Percentiles rank a stretch among this genome's conserved stretches.
These are phyloP conservation scores for Arabidopsis lyrata DNA, from an alignment of 441 rosid species.

Conservation along the genomic window DNA sequence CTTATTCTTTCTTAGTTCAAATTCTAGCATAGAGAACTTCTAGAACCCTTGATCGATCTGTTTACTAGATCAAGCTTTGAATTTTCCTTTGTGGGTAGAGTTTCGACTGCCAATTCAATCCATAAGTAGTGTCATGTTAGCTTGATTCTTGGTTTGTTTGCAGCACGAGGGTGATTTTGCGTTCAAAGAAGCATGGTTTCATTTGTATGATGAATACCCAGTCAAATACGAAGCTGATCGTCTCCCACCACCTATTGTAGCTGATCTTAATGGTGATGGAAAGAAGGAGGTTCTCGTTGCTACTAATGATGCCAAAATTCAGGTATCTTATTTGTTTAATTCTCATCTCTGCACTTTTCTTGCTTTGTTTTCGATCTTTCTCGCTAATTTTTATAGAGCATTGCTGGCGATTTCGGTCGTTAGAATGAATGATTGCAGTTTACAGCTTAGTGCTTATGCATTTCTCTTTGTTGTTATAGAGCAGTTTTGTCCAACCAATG, in stretches of 20 bases:
- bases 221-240: constrained; percentile 91
- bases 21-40: constrained; percentile 23
- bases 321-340: constrained; percentile 47
- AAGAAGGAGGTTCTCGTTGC: constrained; percentile 89
- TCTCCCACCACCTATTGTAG: constrained; percentile 87
- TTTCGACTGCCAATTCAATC: background rate
- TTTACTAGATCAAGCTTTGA: constrained; percentile 9
- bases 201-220: constrained; percentile 83
- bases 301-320: constrained; percentile 90
- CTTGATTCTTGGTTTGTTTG: constrained; percentile 1
- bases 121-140: background rate
- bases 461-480: too few species aligned
- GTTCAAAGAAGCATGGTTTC: constrained; percentile 95
- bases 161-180: constrained; percentile 99
- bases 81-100: background rate
- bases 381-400: too few species aligned
- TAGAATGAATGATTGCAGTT: too few species aligned
- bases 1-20: background rate
- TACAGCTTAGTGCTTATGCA: too few species aligned
- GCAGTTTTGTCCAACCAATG: background rate
- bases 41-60: constrained; percentile 27
- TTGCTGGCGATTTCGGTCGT: too few species aligned
- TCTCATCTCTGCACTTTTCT: constrained; percentile 2
- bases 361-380: background rate
- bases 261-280: constrained; percentile 97